phyloP scores from a whole-genome alignment of 148 eudicot genomes.

The Gaultheria prostrata region DNA sequence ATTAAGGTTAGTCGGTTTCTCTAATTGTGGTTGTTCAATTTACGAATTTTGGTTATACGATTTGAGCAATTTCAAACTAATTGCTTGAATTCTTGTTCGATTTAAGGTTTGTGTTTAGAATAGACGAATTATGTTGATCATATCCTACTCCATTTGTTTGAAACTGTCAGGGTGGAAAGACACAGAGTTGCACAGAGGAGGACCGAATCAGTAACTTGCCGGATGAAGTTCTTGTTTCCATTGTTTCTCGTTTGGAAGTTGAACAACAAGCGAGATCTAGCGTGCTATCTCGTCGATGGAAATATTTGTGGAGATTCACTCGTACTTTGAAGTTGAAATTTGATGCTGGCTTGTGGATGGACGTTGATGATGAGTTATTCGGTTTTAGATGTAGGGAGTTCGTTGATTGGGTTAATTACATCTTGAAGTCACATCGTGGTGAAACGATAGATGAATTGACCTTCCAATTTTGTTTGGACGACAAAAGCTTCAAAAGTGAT shows the following conservation, averaged over 20 bases:
- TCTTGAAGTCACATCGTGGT: background rate
- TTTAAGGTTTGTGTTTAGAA: background rate
- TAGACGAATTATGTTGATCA: background rate
- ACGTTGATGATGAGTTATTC: background rate
- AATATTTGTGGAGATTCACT: background rate
- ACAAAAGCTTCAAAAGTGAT: background rate
- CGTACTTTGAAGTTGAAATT: background rate
- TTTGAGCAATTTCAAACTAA: background rate
- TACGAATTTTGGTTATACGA: background rate
- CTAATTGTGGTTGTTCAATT: background rate
- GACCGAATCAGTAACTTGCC: background rate
- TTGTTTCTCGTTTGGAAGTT: background rate
- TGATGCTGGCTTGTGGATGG: background rate
- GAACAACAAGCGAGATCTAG: background rate
- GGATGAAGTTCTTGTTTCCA: background rate
- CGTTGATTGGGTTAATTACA: background rate
- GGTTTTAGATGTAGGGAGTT: background rate
- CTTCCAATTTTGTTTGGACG: background rate
- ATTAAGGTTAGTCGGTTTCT: background rate
- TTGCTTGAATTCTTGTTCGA: background rate
- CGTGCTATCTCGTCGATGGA: background rate
- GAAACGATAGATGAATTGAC: background rate
- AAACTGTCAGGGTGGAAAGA: background rate
- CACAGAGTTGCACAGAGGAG: background rate
- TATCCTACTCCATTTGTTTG: background rate